Conservation (phyloP, 2,329 filamentous ascomycete genomes). For the Tothia fuscella region DNA sequence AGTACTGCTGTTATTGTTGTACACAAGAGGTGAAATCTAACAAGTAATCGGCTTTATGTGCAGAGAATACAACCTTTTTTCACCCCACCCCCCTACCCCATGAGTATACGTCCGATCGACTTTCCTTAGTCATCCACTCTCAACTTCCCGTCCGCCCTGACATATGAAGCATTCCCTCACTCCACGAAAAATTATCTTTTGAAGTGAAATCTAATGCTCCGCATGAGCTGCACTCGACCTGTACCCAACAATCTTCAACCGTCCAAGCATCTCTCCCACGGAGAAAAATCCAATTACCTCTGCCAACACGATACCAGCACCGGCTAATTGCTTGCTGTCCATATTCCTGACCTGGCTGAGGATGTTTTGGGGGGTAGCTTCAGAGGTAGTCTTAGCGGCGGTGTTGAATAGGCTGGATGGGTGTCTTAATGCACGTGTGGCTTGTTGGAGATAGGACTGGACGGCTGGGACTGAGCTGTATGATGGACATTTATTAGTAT, state of each 20-base stretch:
- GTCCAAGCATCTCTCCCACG: conserved; percentile 90
- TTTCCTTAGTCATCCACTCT: too few relatives aligned
- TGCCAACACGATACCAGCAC: conserved; percentile 66
- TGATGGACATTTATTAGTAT: conserved; percentile 12
- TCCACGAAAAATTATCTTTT: too few relatives aligned
- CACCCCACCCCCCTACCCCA: too few relatives aligned
- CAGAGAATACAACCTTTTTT: too few relatives aligned
- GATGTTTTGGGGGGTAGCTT: conserved; percentile 17
- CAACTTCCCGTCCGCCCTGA: too few relatives aligned
- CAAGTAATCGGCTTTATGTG: too few relatives aligned
- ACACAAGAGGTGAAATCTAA: too few relatives aligned
- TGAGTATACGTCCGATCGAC: too few relatives aligned
- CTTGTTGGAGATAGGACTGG: conserved; percentile 72
- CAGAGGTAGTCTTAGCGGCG: conserved; percentile 4
- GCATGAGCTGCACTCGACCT: conserved; percentile 15
- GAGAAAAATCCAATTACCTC: conserved; percentile 96
- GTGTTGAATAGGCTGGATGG: conserved; percentile 40
- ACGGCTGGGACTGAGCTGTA: conserved; percentile 64
- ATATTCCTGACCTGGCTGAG: conserved; percentile 55
- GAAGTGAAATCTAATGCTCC: conserved; percentile 5
- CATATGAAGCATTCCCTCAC: too few relatives aligned
- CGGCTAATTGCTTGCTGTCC: conserved; percentile 55
- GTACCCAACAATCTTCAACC: conserved; percentile 93
- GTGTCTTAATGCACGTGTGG: conserved; percentile 60
- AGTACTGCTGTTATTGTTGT: too few relatives aligned